Evolutionary conservation across 345 rosid species (phyloP), one percentile per base, ranked within the genome.

Genomic region (Brassica juncea): DNA sequence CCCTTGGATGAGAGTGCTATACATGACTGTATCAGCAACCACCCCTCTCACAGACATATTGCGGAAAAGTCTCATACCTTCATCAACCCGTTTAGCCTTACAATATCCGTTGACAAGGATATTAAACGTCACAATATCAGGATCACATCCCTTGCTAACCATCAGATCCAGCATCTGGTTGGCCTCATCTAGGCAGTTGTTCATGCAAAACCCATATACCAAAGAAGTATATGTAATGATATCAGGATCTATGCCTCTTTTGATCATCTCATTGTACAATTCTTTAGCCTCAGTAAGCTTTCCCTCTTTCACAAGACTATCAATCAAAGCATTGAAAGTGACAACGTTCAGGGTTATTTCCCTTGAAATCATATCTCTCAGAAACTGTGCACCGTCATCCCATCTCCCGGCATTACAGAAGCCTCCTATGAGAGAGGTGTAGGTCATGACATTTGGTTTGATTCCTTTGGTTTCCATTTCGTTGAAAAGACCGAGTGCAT

Each of bases 201-300:
- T 49, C 65, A 19, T 21, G 58, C 88, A 85, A 49, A 61, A 75
- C 9, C 84, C 87, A 81, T 39, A 16, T 23, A 85, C 75, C 68
- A 83, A 63, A 12, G 86, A 72, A 66, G 2, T 85, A 69, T 81
- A 85, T 30, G 87, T 81, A 19, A 69, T 0, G 6, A 2, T 70
- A 14, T 3, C 3, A 49, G 62, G 73, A 70, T 12, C 3, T 30
- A 57, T 9, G 10, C 62, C 62, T 58, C 62, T 8, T 21, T 0
- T 0, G 2, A 37, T 37, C 75, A 85, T 82, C 66, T 59, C 63
- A 8, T 27, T 31, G 23, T 74, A 8, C 68, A 78, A 55, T 62
- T 31, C 55, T 11, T 21, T 31, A n/a, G 86, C 88, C 35, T 83
- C 79, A 11, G 5, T 1, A 57, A 79, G n/a, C 15, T 39, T 78